Base-by-base conservation (phyloP, 148 eudicot species). In the Nepenthes gracilis region DNA sequence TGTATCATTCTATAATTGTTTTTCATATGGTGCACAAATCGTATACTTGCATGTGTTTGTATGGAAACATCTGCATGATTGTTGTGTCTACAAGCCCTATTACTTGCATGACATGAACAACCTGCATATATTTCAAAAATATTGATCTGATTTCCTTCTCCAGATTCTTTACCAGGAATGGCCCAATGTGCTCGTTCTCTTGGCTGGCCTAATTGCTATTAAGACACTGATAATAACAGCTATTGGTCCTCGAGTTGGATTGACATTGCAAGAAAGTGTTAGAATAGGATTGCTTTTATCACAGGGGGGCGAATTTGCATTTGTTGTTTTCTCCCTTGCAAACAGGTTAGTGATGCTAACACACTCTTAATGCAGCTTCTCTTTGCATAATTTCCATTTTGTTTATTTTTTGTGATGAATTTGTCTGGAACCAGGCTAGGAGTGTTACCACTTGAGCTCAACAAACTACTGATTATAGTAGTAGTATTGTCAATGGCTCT, bases 221-320 rank as follows among this genome's bases (percentile, higher is more conserved):
- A 93, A 93, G 85, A 93, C 98, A 51, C 43, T 86, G 67, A 86
- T 93, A 62, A 93, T 81, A 68, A 78, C 98, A 64, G 88, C 90
- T 61, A 72, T 93, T 62, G 98, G 98, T 62, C 98, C 98, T n/a
- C 94, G 94, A 33, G 98, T 93, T 74, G 98, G 98, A 71, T 66
- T 93, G 49, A 60, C 85, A 60, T 60, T 88, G 60, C 79, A 76
- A 82, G 98, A 93, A 80, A 93, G 98, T 65, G 66, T 93, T 63
- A 88, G 98, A 70, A 81, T 93, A 48, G 96, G 96, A 47, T 84
- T 88, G 60, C 98, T 93, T 70, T 79, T 93, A 62, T 93, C 98
- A 55, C 98, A 93, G 59, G 98, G 98, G 43, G 98, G 98, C n/a
- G 98, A 88, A 72, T 86, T 93, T 70, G 96, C 88, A 60, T 93